These are phyloP conservation scores for Botrytis cinerea DNA, from an alignment of 2,329 filamentous ascomycete species.

Conservation along the genomic window DNA sequence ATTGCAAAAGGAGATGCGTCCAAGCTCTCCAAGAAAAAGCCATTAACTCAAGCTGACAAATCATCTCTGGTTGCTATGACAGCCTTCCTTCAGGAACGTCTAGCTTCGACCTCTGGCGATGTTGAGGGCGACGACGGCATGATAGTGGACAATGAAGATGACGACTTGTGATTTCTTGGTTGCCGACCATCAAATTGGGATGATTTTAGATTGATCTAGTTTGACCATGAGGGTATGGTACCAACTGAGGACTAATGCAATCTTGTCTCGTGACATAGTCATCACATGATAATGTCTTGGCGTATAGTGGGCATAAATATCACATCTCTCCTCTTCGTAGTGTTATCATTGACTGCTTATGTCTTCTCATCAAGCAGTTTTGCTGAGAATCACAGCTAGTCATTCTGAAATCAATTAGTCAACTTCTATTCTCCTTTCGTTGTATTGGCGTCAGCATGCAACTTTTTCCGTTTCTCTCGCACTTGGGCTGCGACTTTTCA, in stretches of 20 bases:
- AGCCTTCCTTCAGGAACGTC: constrained; percentile 30
- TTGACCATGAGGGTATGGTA: neutral
- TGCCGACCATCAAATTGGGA: neutral
- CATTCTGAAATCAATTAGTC: neutral
- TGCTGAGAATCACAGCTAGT: neutral
- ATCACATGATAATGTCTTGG: neutral
- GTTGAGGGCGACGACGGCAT: neutral
- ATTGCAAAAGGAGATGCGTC: constrained; percentile 40
- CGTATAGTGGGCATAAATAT: neutral
- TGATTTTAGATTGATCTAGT: neutral
- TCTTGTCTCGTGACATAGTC: neutral
- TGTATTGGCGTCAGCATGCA: neutral
- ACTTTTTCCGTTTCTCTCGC: neutral
- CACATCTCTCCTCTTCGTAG: neutral
- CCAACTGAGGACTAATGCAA: neutral
- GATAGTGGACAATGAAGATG: neutral
- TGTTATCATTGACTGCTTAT: neutral
- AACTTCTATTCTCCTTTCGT: neutral
- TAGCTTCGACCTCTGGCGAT: constrained; percentile 20
- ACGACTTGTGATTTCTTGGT: neutral
- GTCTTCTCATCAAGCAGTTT: neutral
- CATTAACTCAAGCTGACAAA: constrained; percentile 27
- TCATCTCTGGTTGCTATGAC: constrained; percentile 31
- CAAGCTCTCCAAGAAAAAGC: constrained; percentile 20
- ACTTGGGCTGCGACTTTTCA: neutral